phyloP scores from a whole-genome alignment of 495 filamentous ascomycete genomes.

The Cercophora newfieldiana region DNA sequence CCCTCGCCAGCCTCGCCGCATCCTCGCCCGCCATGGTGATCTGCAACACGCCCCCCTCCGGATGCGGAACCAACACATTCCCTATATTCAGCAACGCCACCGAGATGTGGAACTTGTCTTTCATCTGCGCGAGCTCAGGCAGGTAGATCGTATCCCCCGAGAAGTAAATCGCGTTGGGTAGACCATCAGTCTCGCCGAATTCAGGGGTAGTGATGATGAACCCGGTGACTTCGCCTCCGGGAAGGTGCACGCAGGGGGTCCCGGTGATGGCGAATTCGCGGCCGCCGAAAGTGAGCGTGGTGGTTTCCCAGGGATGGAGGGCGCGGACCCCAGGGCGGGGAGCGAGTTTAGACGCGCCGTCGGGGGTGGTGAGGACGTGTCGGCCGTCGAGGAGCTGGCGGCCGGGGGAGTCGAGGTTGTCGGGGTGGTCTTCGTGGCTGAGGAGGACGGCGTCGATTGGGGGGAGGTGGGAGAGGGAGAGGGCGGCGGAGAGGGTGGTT shows the following conservation, averaged over 20 bases:
- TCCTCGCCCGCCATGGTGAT: constrained; percentile 55
- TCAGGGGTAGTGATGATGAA: constrained; percentile 44
- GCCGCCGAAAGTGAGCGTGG: constrained; percentile 24
- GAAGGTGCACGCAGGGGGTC: constrained; percentile 49
- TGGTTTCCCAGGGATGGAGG: constrained; percentile 32
- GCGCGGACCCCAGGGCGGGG: constrained; percentile 46
- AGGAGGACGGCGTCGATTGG: constrained; percentile 54
- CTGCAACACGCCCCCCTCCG: constrained; percentile 36
- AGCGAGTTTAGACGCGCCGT: constrained; percentile 47
- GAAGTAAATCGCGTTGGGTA: constrained; percentile 56
- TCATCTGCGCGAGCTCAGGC: constrained; percentile 40
- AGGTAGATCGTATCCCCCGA: constrained; percentile 58
- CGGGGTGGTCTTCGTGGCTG: constrained; percentile 57
- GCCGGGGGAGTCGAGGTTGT: constrained; percentile 51
- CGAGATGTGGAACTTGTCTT: constrained; percentile 35
- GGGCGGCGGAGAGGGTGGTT: constrained; percentile 36
- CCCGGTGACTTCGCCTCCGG: constrained; percentile 50
- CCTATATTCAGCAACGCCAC: constrained; percentile 44
- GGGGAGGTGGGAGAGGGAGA: constrained; percentile 43
- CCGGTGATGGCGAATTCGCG: constrained; percentile 51
- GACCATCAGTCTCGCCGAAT: constrained; percentile 44
- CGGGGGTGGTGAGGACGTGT: constrained; percentile 50
- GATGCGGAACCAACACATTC: constrained; percentile 30
- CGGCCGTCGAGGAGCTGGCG: constrained; percentile 49
- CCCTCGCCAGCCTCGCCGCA: constrained; percentile 41